Conservation (phyloP, 2,329 filamentous ascomycete species). For the Elsinoe fawcettii region DNA sequence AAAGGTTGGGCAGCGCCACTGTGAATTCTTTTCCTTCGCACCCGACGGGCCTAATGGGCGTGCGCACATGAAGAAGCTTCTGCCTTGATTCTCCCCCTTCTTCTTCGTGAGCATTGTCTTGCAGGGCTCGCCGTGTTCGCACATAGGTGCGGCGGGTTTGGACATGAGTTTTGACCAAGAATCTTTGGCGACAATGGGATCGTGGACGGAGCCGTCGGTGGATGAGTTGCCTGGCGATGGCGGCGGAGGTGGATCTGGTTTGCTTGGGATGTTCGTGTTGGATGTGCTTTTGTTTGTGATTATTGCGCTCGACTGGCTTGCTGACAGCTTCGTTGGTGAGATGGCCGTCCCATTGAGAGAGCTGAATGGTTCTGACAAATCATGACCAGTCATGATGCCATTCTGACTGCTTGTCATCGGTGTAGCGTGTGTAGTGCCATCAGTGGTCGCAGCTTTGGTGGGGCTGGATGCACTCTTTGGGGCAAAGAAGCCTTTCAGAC, state of each 20-base stretch:
- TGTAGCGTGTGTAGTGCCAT: background rate
- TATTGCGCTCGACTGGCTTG: background rate
- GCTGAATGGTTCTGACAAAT: background rate
- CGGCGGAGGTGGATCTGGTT: slow-evolving; percentile 13
- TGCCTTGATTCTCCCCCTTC: slow-evolving; percentile 68
- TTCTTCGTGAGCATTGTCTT: slow-evolving; percentile 81
- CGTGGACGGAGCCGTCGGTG: slow-evolving; percentile 43
- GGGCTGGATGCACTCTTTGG: slow-evolving; percentile 37
- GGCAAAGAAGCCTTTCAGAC: slow-evolving; percentile 73
- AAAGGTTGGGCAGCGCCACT: slow-evolving; percentile 85
- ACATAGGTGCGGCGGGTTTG: slow-evolving; percentile 65
- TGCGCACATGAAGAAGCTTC: slow-evolving; percentile 60
- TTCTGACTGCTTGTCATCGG: background rate
- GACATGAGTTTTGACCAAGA: slow-evolving; percentile 80
- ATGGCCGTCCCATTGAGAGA: background rate
- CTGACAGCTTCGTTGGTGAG: background rate
- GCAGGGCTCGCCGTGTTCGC: slow-evolving; percentile 84
- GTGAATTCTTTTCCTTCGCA: slow-evolving; percentile 70
- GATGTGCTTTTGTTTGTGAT: background rate
- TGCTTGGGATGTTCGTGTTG: background rate
- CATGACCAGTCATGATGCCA: background rate
- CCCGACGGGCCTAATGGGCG: slow-evolving; percentile 79
- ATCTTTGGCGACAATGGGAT: slow-evolving; percentile 66
- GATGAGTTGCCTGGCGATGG: slow-evolving; percentile 14
- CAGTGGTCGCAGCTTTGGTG: background rate